Evolutionary conservation across 2,329 filamentous ascomycete species (phyloP).

Genomic region (Pseudocercospora cruenta): DNA sequence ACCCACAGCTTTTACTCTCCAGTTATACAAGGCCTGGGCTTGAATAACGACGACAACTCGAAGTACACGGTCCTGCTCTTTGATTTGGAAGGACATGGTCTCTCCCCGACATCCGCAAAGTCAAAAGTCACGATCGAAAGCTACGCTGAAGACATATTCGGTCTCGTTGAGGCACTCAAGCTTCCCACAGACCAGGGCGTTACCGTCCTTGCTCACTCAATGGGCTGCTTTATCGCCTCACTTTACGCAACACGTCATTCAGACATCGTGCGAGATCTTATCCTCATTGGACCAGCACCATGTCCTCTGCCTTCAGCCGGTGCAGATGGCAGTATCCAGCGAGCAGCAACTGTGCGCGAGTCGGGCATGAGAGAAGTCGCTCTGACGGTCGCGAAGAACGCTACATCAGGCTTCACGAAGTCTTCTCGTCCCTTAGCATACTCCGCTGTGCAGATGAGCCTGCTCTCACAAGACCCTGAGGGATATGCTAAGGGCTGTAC

Average conservation of each 20-base stretch:
- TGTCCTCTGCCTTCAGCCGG: constrained; percentile 48
- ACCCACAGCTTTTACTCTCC: constrained; percentile 51
- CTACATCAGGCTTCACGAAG: constrained; percentile 26
- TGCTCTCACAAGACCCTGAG: constrained; percentile 56
- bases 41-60: constrained; percentile 23
- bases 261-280: constrained; percentile 47
- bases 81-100: constrained; percentile 61
- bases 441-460: constrained; percentile 48
- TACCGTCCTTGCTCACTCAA: constrained; percentile 56
- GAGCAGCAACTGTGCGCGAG: constrained; percentile 47
- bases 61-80: constrained; percentile 41
- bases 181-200: constrained; percentile 31
- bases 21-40: constrained; percentile 44
- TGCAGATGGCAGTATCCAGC: constrained; percentile 36
- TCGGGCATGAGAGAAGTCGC: constrained; percentile 53
- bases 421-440: constrained; percentile 46
- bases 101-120: constrained; percentile 55
- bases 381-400: constrained; percentile 40
- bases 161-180: constrained; percentile 43
- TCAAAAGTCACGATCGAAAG: constrained; percentile 49
- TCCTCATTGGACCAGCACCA: constrained; percentile 54
- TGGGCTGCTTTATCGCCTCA: constrained; percentile 56
- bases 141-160: constrained; percentile 45
- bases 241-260: constrained; percentile 48
- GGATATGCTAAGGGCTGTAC: constrained; percentile 59